Evolutionary conservation across 2,329 filamentous ascomycete species (phyloP), one percentile per base, ranked within the genome.

Genomic region (Phialocephala subalpina): DNA sequence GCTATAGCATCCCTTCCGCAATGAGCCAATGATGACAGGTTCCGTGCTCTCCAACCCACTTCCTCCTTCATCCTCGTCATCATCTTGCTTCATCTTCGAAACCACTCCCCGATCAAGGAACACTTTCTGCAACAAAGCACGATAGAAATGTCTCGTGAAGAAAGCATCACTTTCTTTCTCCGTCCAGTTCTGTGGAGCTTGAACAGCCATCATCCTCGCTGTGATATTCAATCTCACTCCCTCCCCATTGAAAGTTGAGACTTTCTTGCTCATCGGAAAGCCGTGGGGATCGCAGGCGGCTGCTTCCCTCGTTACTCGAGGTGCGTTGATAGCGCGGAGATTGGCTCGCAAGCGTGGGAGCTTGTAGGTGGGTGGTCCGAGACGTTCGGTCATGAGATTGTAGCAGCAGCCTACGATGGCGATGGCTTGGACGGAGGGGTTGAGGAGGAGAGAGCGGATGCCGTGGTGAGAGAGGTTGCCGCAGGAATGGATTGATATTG

Each of bases 391-490:
- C 72, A 98, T 82, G 6, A 98, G 87, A 74, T 99, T 99, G 84
- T 99, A 98, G 83, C 96, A 99, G 82, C 96, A 99, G 56, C 96
- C 96, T 67, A 99, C 93, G 76, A 99, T 94, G 65, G 95, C 95
- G 25, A 98, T 91, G n/a, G 94, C 93, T 36, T 89, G 88, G 63
- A 98, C 94, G 4, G 89, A 87, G 0, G 92, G 90, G 76, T 97
- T 98, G 64, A 97, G 81, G 1, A 94, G 80, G 22, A 99, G 86
- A 0, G 95, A 97, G 16, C 93, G 90, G 64, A 99, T 90, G 11
- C 92, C 96, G 76, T 97, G 94, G 78, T 99, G 96, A 0, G 97
- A 92, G n/a, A 99, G 88, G 72, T 99, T 98, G 33, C 96, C 96
- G 76, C 96, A 99, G 0, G 95, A 98, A 78, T 99, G 96, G 20